phyloP scores from a whole-genome alignment of 352 stramenopile species.

The Phytophthora tubulina region DNA sequence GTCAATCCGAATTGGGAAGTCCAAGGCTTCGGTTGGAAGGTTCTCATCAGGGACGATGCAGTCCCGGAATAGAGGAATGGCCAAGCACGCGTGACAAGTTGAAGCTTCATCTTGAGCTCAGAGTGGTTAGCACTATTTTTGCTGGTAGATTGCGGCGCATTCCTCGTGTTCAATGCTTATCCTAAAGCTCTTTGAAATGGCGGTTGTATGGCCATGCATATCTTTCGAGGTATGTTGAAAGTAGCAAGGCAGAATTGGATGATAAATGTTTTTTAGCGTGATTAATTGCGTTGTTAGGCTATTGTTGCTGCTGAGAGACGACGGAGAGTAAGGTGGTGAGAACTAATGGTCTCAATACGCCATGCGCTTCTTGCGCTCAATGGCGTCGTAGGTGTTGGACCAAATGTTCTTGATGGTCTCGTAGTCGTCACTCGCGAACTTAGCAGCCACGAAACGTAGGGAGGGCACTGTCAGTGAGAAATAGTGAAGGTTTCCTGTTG shows the following conservation, averaged over 20 bases:
- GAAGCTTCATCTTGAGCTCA: slow-evolving; percentile 14
- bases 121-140: slow-evolving; percentile 40
- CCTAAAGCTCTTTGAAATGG: not conserved
- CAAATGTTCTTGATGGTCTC: slow-evolving; percentile 86
- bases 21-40: slow-evolving; percentile 2
- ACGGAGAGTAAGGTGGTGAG: slow-evolving; percentile 7
- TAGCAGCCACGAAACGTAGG: slow-evolving; percentile 82
- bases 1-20: slow-evolving; percentile 38
- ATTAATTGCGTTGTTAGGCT: slow-evolving; percentile 6
- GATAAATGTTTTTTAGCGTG: slow-evolving; percentile 12
- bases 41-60: slow-evolving; percentile 22
- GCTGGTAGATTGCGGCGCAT: slow-evolving; percentile 4
- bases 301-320: slow-evolving; percentile 18
- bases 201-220: too few species aligned
- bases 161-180: not conserved
- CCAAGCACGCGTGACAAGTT: not conserved
- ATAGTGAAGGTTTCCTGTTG: slow-evolving; percentile 80
- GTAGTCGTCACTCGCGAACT: slow-evolving; percentile 88
- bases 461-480: slow-evolving; percentile 86
- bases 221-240: not conserved
- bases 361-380: slow-evolving; percentile 87
- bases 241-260: not conserved
- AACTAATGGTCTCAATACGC: slow-evolving; percentile 30
- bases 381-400: slow-evolving; percentile 82
- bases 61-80: slow-evolving; percentile 37